These are phyloP conservation scores for Camellia lanceoleosa DNA, from an alignment of 148 eudicot genomes.

Conservation along the genomic window DNA sequence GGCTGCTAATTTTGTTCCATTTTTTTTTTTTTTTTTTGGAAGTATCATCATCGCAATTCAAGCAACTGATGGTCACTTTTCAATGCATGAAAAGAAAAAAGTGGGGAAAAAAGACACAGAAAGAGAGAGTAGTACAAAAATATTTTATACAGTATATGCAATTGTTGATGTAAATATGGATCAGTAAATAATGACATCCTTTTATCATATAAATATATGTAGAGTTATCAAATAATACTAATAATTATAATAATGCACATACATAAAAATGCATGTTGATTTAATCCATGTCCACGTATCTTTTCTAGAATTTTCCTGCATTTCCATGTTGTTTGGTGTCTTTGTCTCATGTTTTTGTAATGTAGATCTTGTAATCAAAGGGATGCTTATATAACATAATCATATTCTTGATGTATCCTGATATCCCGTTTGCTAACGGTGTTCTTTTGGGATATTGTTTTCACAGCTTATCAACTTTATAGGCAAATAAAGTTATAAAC, in stretches of 20 bases:
- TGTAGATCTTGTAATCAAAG: background rate
- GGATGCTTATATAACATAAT: background rate
- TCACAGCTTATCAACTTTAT: background rate
- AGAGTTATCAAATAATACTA: background rate
- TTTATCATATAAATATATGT: background rate
- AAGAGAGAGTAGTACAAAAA: background rate
- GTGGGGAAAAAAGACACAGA: background rate
- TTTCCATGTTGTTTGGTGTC: background rate
- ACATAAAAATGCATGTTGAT: background rate
- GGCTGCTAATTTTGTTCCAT: background rate
- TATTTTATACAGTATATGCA: background rate
- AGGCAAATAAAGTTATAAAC: background rate
- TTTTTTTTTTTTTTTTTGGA: background rate
- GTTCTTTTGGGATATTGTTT: background rate
- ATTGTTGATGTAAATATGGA: background rate
- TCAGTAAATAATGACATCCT: background rate
- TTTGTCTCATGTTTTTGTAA: background rate
- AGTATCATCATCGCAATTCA: background rate
- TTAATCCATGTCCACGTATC: background rate
- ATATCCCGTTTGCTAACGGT: background rate
- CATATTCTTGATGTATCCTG: background rate
- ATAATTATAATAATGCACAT: background rate
- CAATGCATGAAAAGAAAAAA: background rate
- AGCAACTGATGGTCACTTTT: background rate
- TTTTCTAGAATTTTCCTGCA: background rate